A percentile compares a stretch with the other conserved stretches of the same genome.
Conservation (phyloP, 2,329 filamentous ascomycete species). For the Fusarium nanum region DNA sequence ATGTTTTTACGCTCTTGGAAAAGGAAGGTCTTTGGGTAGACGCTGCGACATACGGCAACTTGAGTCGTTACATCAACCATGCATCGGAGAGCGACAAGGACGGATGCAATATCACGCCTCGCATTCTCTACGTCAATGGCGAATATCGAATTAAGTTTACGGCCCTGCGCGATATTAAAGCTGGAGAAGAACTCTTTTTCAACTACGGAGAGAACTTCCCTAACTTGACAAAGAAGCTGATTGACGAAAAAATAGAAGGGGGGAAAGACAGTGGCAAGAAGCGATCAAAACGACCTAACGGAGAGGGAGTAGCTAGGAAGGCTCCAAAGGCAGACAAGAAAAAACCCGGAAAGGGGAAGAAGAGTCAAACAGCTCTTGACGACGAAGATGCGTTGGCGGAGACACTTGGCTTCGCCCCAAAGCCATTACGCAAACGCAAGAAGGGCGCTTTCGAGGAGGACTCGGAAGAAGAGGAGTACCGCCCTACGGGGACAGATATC, state of each 20-base stretch:
- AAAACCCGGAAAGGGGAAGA: conserved; percentile 37
- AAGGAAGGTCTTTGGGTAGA: conserved; percentile 76
- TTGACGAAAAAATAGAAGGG: conserved; percentile 53
- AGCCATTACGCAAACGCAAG: conserved; percentile 47
- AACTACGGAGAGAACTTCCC: conserved; percentile 80
- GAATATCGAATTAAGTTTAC: conserved; percentile 81
- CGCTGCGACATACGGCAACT: conserved; percentile 80
- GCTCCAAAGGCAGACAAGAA: conserved; percentile 45
- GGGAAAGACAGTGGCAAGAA: conserved; percentile 48
- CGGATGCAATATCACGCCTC: conserved; percentile 71
- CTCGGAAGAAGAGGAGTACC: conserved; percentile 49
- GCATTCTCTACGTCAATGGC: conserved; percentile 78
- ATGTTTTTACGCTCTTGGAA: conserved; percentile 70
- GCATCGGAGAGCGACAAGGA: conserved; percentile 63
- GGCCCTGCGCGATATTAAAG: conserved; percentile 72
- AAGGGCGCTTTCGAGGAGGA: conserved; percentile 44
- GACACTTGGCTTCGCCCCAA: conserved; percentile 16
- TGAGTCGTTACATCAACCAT: conserved; percentile 87
- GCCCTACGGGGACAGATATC: conserved; percentile 41
- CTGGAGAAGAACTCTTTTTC: conserved; percentile 84
- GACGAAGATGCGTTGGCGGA: conserved; percentile 41
- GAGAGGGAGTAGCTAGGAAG: conserved; percentile 42
- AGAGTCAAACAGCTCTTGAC: conserved; percentile 6
- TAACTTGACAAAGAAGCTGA: conserved; percentile 63
- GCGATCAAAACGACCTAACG: conserved; percentile 39